Evolutionary conservation across 2,329 filamentous ascomycete genomes (phyloP), one percentile per base, ranked within the genome.

Genomic region (Karstenula rhodostoma): DNA sequence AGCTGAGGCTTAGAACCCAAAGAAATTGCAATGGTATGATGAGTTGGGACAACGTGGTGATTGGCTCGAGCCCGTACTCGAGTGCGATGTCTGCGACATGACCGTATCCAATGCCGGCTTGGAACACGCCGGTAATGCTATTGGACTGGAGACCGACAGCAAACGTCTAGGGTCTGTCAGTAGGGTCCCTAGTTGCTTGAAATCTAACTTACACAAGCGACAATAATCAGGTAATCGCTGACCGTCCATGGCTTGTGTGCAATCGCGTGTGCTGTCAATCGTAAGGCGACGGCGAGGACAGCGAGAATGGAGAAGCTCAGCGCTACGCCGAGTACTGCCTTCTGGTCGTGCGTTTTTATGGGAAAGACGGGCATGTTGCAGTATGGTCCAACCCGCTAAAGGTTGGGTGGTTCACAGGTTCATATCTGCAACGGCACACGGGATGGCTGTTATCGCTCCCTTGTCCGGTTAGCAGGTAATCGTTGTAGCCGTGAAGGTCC

Each of bases 1-100:
- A 29, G 23, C 44, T 47, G 15, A 47, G 44, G 29, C 44, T 47
- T 13, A 47, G 12, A 3, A 47, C 44, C 44, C 23, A 47, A 12
- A 29, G 44, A 25, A 47, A 47, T n/a, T 47, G 44, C 44, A 47
- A 47, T 0, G 44, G 44, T 10, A 47, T 47, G 44, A 47, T 47
- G 23, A 47, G 44, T 15, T 47, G 44, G 8, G 23, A 47, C 8
- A 47, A 13, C 13, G 15, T 47, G 44, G 23, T 27, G 44, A 47
- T 29, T 23, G 23, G 44, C 15, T 47, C 23, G 1, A 29, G 44
- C 10, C 44, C 44, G 23, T 47, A 47, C 13, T 29, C 23, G 9
- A 47, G 23, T 27, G 23, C 23, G n/a, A 47, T 47, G 2, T 47
- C 44, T 47, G 44, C 29, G 23, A 47, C 44, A 29, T 29, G 44